Evolutionary conservation across 192 early-diverging fungal genomes (phyloP).

Genomic region (Diversispora epigaea): DNA sequence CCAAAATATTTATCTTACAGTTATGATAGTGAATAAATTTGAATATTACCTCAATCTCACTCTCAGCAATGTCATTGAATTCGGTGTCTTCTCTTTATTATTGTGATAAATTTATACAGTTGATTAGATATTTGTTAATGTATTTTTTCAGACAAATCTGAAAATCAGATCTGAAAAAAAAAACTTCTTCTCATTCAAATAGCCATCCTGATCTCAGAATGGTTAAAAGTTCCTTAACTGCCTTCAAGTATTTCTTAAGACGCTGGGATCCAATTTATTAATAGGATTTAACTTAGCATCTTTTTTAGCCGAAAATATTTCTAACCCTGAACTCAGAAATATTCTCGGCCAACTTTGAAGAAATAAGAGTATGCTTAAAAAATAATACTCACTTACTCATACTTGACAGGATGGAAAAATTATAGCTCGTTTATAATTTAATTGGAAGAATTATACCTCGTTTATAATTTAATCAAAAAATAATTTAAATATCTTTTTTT

Average conservation of each 20-base stretch:
- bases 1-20: not conserved
- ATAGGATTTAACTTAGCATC: no score
- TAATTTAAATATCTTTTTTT: no score
- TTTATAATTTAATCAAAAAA: no score
- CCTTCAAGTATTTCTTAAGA: no score
- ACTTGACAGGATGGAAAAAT: not conserved
- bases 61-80: slow-evolving; percentile 15
- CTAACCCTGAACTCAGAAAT: not conserved
- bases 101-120: not conserved
- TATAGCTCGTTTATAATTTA: no score
- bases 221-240: no score
- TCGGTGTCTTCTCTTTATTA: slow-evolving; percentile 17
- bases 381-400: slow-evolving; percentile 30
- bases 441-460: no score
- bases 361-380: not conserved
- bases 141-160: not conserved
- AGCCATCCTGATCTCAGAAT: no score
- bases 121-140: not conserved
- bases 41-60: slow-evolving; percentile 26
- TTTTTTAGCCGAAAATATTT: not conserved
- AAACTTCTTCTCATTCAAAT: no score
- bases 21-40: not conserved
- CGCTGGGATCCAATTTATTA: no score
- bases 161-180: not conserved
- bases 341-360: not conserved